phyloP scores from a whole-genome alignment of 352 stramenopile genomes.

The Phytophthora pinifolia region DNA sequence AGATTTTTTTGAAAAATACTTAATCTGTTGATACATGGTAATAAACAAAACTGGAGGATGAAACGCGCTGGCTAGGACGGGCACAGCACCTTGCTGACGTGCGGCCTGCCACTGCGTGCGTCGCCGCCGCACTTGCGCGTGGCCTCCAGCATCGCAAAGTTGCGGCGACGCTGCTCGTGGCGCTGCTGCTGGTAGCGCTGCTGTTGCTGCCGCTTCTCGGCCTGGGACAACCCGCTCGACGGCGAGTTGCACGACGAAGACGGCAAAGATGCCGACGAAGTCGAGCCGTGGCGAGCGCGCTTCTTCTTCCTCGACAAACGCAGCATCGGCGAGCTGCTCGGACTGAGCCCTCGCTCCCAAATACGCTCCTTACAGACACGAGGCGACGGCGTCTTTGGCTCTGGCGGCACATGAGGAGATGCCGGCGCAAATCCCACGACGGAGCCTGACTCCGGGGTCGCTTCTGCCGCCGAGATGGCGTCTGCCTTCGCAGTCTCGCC shows the following conservation, averaged over 20 bases:
- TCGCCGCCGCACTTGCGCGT: slow-evolving; percentile 30
- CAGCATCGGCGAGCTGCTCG: slow-evolving; percentile 28
- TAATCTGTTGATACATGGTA: slow-evolving; percentile 8
- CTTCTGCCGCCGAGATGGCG: slow-evolving; percentile 16
- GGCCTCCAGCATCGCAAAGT: slow-evolving; percentile 27
- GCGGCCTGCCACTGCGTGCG: slow-evolving; percentile 16
- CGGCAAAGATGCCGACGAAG: slow-evolving; percentile 31
- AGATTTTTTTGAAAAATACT: too few relatives aligned
- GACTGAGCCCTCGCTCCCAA: slow-evolving; percentile 40
- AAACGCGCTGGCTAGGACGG: slow-evolving; percentile 26
- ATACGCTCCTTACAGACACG: slow-evolving; percentile 21
- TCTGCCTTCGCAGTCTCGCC: slow-evolving; percentile 11
- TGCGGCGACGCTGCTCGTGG: slow-evolving; percentile 30
- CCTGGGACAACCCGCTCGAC: slow-evolving; percentile 31
- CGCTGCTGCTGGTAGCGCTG: slow-evolving; percentile 36
- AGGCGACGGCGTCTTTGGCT: slow-evolving; percentile 18
- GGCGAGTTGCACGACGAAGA: slow-evolving; percentile 21
- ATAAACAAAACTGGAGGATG: slow-evolving; percentile 25
- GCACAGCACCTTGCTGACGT: slow-evolving; percentile 35
- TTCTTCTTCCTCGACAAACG: slow-evolving; percentile 68
- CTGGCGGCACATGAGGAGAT: slow-evolving; percentile 18
- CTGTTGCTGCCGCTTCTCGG: slow-evolving; percentile 37
- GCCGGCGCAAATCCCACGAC: slow-evolving; percentile 13
- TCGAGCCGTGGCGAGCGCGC: slow-evolving; percentile 45
- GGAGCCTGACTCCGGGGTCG: slow-evolving; percentile 7